phyloP scores from a whole-genome alignment of 1,284 basidiomycete genomes.

The Golubevia sp. region DNA sequence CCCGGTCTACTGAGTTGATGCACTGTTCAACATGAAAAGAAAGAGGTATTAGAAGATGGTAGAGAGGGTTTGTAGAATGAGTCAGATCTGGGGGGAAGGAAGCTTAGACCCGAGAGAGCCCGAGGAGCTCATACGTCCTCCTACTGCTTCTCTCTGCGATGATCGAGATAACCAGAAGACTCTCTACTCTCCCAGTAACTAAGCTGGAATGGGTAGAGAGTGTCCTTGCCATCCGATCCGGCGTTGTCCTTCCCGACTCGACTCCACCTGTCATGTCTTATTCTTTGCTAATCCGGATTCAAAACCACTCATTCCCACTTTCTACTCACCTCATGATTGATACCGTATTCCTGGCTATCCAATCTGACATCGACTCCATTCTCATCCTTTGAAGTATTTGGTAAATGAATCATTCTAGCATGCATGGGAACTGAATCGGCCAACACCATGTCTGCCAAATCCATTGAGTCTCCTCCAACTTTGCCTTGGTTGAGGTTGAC shows the following conservation, averaged over 20 bases:
- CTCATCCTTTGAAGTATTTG: not conserved
- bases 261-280: too few species aligned
- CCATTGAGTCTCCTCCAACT: slow-evolving; percentile 4
- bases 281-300: too few species aligned
- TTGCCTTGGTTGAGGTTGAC: slow-evolving; percentile 19
- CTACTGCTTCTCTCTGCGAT: too few species aligned
- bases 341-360: slow-evolving; percentile 38
- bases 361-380: slow-evolving; percentile 14
- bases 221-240: too few species aligned
- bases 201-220: too few species aligned
- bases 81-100: not conserved
- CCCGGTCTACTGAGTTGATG: slow-evolving; percentile 51
- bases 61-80: not conserved
- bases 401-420: slow-evolving; percentile 51
- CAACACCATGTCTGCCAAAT: slow-evolving; percentile 37
- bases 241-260: too few species aligned
- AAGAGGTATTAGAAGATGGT: not conserved
- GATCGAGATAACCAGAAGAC: too few species aligned
- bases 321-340: slow-evolving; percentile 17
- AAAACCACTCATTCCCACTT: not conserved
- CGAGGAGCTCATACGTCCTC: not conserved
- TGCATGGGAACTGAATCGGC: slow-evolving; percentile 47
- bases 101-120: not conserved
- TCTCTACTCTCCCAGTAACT: too few species aligned
- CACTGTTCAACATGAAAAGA: slow-evolving; percentile 3